These are phyloP conservation scores for Tricholoma sp. DNA, from an alignment of 768 basidiomycete species.

Conservation along the genomic window DNA sequence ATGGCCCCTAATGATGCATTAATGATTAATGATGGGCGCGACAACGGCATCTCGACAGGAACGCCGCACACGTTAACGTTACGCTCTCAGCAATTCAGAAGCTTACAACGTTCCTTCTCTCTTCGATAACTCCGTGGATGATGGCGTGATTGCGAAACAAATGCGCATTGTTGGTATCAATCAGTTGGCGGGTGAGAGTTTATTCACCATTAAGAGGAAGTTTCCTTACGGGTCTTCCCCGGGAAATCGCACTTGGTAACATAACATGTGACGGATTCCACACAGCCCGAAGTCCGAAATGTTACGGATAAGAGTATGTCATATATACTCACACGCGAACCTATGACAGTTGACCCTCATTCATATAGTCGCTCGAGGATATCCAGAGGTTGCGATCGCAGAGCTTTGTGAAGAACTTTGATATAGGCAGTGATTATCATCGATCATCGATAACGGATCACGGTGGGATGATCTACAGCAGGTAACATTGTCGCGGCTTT, in stretches of 20 bases:
- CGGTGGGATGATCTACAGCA: not conserved
- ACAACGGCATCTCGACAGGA: not conserved
- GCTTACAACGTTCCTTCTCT: not conserved
- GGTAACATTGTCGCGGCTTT: not conserved
- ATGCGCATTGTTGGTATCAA: not conserved
- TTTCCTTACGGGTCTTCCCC: not conserved
- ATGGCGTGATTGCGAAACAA: constrained; percentile 1
- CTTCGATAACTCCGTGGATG: not conserved
- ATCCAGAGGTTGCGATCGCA: not conserved
- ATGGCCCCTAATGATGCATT: not conserved
- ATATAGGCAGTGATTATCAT: not conserved
- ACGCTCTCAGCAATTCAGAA: not conserved
- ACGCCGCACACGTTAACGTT: not conserved
- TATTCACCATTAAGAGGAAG: not conserved
- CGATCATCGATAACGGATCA: not conserved
- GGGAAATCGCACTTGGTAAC: not conserved
- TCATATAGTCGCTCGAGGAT: not conserved
- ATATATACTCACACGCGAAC: no score
- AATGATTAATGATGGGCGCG: not conserved
- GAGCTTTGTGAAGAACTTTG: not conserved
- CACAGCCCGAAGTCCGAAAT: not conserved
- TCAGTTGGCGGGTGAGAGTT: not conserved
- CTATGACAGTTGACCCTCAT: not conserved
- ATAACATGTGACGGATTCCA: not conserved
- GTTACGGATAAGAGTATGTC: not conserved